Conservation (phyloP, 371 early-diverging fungal genomes). For the Quaeritorhiza haematococci region DNA sequence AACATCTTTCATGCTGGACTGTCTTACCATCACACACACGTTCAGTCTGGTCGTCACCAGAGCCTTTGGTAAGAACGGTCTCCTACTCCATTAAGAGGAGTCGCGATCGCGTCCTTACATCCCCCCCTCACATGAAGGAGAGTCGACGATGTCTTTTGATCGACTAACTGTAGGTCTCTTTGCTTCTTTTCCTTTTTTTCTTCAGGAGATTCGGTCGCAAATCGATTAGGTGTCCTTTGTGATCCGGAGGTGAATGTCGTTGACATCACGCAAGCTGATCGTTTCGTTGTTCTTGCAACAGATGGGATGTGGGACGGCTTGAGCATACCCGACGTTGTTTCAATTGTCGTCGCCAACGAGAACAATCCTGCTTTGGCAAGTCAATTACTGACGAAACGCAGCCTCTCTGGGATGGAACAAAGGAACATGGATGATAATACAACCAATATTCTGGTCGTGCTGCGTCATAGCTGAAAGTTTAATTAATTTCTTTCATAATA, state of each 20-base stretch:
- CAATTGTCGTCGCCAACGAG: slow-evolving; percentile 11
- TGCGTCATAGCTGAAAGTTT: no score
- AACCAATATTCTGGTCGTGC: slow-evolving; percentile 41
- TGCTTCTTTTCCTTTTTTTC: no score
- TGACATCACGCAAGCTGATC: slow-evolving; percentile 14
- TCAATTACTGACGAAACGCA: slow-evolving; percentile 15
- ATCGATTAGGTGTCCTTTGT: slow-evolving; percentile 33
- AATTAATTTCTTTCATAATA: no score
- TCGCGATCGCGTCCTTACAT: no score
- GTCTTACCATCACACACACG: background rate
- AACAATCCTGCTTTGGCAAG: slow-evolving; percentile 22
- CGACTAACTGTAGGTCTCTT: no score
- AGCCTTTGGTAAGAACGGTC: no score
- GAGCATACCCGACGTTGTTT: slow-evolving; percentile 23
- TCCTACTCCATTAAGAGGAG: no score
- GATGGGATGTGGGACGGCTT: slow-evolving; percentile 50
- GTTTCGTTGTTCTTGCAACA: slow-evolving; percentile 35
- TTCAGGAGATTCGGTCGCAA: slow-evolving; percentile 41
- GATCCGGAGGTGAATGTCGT: slow-evolving; percentile 35
- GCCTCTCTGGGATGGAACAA: slow-evolving; percentile 32
- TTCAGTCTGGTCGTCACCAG: slow-evolving; percentile 41
- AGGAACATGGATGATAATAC: slow-evolving; percentile 43
- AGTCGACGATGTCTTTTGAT: no score
- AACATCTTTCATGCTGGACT: background rate
- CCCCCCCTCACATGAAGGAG: no score